phyloP scores from a whole-genome alignment of 192 early-diverging fungal species.

The Linnemannia zychae region DNA sequence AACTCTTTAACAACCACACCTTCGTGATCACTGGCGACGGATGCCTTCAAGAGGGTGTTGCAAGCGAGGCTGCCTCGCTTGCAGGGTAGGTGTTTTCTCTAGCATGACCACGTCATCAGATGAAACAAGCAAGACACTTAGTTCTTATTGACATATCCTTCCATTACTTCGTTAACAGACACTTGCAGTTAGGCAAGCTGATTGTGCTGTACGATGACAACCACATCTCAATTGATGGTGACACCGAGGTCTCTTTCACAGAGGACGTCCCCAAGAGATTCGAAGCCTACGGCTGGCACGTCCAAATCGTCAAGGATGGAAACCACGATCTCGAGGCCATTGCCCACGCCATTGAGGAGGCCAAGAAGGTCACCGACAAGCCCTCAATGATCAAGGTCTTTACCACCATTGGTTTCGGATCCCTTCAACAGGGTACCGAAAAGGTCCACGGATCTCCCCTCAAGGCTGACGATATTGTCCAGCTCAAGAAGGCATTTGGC shows the following conservation, averaged over 20 bases:
- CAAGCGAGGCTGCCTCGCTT: constrained; percentile 90
- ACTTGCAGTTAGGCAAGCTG: constrained; percentile 93
- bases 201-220: constrained; percentile 98
- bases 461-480: constrained; percentile 81
- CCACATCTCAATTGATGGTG: constrained; percentile 95
- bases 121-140: not conserved
- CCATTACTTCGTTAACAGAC: constrained; percentile 51
- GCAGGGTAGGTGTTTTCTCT: constrained; percentile 74
- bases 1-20: constrained; percentile 89
- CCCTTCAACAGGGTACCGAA: constrained; percentile 87
- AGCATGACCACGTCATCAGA: too few relatives aligned
- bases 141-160: not conserved
- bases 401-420: constrained; percentile 96
- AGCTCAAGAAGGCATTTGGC: constrained; percentile 86
- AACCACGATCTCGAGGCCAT: constrained; percentile 82
- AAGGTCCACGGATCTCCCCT: constrained; percentile 94
- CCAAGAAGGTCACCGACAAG: constrained; percentile 88
- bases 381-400: constrained; percentile 90
- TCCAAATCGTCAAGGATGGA: constrained; percentile 81
- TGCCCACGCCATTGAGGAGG: constrained; percentile 80
- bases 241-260: constrained; percentile 87
- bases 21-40: constrained; percentile 93
- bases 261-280: constrained; percentile 92
- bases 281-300: constrained; percentile 96
- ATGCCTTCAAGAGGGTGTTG: constrained; percentile 98